Evolutionary conservation across 768 basidiomycete species (phyloP).

Genomic region (Termitomyces sp.): DNA sequence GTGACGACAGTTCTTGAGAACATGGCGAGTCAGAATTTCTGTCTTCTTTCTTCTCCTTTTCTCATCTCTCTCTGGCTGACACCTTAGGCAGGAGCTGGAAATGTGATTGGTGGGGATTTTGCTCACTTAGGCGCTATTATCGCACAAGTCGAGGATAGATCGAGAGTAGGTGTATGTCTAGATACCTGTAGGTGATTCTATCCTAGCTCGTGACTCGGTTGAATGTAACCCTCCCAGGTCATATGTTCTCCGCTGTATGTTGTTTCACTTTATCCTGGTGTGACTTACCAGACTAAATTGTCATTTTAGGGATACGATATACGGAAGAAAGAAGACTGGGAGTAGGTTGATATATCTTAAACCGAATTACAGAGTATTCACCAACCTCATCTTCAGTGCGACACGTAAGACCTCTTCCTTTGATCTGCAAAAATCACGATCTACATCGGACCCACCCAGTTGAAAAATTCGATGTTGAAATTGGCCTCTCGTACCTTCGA

Average conservation of each 20-base stretch:
- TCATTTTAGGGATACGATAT: constrained; percentile 71
- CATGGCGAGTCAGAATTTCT: constrained; percentile 50
- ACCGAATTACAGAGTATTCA: neutral
- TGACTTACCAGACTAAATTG: neutral
- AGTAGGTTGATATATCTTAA: constrained; percentile 41
- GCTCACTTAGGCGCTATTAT: constrained; percentile 70
- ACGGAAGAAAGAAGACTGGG: constrained; percentile 66
- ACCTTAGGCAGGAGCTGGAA: constrained; percentile 70
- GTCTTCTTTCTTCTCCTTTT: neutral
- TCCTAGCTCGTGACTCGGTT: neutral
- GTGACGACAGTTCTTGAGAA: constrained; percentile 77
- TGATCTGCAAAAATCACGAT: neutral
- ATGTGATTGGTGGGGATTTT: constrained; percentile 73
- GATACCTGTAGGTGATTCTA: constrained; percentile 64
- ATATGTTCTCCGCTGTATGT: constrained; percentile 72
- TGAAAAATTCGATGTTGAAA: constrained; percentile 56
- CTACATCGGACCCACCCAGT: constrained; percentile 33
- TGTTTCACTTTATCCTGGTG: neutral
- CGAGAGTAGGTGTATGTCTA: constrained; percentile 75
- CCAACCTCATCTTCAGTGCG: constrained; percentile 11
- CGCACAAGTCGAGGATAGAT: constrained; percentile 63
- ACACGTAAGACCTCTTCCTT: constrained; percentile 17
- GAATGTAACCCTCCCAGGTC: constrained; percentile 39
- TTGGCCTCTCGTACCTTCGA: constrained; percentile 71
- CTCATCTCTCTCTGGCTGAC: neutral